Evolutionary conservation across 2,329 filamentous ascomycete species (phyloP).

Genomic region (Coniochaeta sp.): DNA sequence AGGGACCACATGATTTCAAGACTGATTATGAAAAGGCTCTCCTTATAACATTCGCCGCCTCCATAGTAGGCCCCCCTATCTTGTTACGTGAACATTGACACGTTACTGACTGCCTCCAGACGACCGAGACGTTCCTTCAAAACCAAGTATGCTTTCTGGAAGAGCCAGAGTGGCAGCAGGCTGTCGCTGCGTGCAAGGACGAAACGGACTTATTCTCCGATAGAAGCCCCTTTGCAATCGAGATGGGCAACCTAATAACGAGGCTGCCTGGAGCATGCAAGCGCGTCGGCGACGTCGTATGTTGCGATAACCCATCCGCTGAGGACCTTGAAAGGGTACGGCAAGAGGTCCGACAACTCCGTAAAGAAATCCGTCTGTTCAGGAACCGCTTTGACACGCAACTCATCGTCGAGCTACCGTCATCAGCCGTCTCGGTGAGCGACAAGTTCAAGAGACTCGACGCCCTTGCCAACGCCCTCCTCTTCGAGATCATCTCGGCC

Average conservation of each 20-base stretch:
- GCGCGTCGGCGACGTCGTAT: neutral
- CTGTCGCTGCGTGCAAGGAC: neutral
- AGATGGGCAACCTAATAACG: neutral
- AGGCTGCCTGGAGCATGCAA: neutral
- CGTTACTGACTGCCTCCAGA: neutral
- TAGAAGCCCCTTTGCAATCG: neutral
- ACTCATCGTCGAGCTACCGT: neutral
- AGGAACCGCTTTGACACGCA: neutral
- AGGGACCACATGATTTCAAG: neutral
- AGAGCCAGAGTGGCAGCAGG: neutral
- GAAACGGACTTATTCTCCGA: neutral
- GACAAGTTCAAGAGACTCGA: neutral
- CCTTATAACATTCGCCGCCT: neutral
- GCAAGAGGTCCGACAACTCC: neutral
- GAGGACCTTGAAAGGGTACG: neutral
- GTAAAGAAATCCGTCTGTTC: neutral
- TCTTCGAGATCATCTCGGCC: neutral
- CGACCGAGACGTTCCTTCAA: neutral
- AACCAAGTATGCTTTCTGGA: neutral
- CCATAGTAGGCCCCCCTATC: neutral
- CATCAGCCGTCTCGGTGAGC: neutral
- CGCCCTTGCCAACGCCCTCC: neutral
- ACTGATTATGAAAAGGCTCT: neutral
- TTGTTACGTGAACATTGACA: neutral
- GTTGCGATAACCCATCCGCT: neutral